Evolutionary conservation across 2,329 filamentous ascomycete species (phyloP), one percentile per base, ranked within the genome.

Genomic region (Colletotrichum sp.): DNA sequence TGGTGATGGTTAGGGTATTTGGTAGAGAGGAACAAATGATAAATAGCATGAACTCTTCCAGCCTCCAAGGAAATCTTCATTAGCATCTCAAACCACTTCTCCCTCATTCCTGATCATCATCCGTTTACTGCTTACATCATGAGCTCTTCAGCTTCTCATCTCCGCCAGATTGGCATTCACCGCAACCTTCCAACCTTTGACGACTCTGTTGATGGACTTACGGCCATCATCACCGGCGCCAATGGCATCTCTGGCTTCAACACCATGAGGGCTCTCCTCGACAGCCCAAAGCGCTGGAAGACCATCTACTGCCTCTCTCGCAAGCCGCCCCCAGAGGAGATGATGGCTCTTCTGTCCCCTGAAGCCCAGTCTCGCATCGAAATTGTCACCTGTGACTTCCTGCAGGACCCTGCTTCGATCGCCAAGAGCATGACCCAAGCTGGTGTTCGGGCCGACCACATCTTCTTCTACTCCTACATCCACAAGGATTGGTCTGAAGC

Each of bases 401-500:
- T 71, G 30, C 22, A 66, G 6, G 39, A 60, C 1, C 55, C 62
- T 12, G n/a, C 36, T 1, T 48, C 26, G 2, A 66, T 75, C 26
- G 72, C 68, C 22, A 24, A 55, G 34, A 72, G 30, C 16, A 15
- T 75, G 24, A 63, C 59, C 16, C 18, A 28, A 15, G 28, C 63
- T 6, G 65, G 55, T 18, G 68, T 72, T 15, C 60, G 57, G 7
- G 73, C 64, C 30, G 73, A 72, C 8, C 48, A 75, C 39, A 30
- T 75, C 63, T 72, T 72, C 30, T 75, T 57, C 44, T 68, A 64
- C 26, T 68, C 73, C 16, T 75, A 75, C 69, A 68, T 72, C 32
- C 69, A 75, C 36, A 73, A 52, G 24, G 55, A 68, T 12, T 68
- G 70, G 70, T 62, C 70, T 26, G 12, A 72, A 60, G 63, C 55